phyloP scores from a whole-genome alignment of 2,329 filamentous ascomycete genomes.

The Beauveria bassiana region DNA sequence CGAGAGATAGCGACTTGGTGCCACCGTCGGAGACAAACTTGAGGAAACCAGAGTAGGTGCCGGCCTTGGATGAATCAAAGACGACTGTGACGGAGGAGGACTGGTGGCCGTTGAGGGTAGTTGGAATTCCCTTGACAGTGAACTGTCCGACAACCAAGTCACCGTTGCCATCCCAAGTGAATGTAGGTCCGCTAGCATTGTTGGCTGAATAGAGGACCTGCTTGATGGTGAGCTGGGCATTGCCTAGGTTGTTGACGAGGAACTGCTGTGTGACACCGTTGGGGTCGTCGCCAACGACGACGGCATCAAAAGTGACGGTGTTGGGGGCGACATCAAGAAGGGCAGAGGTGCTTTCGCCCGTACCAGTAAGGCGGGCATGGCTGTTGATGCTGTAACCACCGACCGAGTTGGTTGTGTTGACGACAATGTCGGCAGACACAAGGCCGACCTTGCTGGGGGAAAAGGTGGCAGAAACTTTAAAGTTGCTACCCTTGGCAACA shows the following conservation, averaged over 20 bases:
- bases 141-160: conserved; percentile 39
- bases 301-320: conserved; percentile 39
- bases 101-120: conserved; percentile 31
- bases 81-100: conserved; percentile 34
- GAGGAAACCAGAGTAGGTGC: conserved; percentile 43
- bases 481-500: conserved; percentile 27
- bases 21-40: conserved; percentile 42
- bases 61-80: conserved; percentile 38
- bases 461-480: conserved; percentile 39
- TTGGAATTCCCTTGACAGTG: conserved; percentile 38
- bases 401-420: conserved; percentile 39
- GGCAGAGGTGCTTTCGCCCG: conserved; percentile 36
- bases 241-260: conserved; percentile 43
- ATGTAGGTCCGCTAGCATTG: conserved; percentile 37
- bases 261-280: conserved; percentile 34
- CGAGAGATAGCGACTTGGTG: conserved; percentile 37
- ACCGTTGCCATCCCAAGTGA: conserved; percentile 27
- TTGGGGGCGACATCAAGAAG: conserved; percentile 41
- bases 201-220: conserved; percentile 36
- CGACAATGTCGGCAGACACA: conserved; percentile 37
- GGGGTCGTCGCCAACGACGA: conserved; percentile 35
- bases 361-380: conserved; percentile 39
- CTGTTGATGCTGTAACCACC: conserved; percentile 39
- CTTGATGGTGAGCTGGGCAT: conserved; percentile 34
- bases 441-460: conserved; percentile 38